A percentile compares a stretch with the other conserved stretches of the same genome.
phyloP scores from a whole-genome alignment of 1,284 basidiomycete species.

The Ustilago curta region DNA sequence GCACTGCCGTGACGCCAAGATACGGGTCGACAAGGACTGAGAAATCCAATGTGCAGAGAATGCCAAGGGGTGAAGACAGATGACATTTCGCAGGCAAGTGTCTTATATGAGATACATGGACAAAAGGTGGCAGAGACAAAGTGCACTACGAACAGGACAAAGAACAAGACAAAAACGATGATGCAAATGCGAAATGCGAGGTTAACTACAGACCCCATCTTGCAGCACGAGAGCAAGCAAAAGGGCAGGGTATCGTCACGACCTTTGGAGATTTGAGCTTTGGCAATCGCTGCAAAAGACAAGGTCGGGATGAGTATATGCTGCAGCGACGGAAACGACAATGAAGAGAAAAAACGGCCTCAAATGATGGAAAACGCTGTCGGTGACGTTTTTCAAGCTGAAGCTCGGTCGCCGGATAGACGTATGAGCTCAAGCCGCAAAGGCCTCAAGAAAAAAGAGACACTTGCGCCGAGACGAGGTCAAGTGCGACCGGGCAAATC shows the following conservation, averaged over 20 bases:
- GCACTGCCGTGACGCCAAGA: too few relatives aligned
- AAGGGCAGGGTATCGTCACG: constrained; percentile 34
- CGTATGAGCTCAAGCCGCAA: neutral
- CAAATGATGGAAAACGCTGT: neutral
- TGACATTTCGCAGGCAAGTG: constrained; percentile 2
- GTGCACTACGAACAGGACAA: neutral
- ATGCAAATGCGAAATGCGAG: constrained; percentile 14
- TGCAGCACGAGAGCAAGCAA: neutral
- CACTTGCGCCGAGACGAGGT: neutral
- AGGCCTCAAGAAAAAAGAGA: neutral
- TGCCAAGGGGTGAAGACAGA: neutral
- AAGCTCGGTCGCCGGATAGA: constrained; percentile 4
- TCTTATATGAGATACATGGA: constrained; percentile 13
- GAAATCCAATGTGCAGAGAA: too few relatives aligned
- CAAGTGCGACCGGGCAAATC: neutral
- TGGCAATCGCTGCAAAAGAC: neutral
- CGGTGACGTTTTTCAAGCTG: neutral
- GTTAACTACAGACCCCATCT: constrained; percentile 13
- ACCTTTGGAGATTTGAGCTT: neutral
- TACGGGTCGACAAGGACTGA: too few relatives aligned
- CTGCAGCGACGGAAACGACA: constrained; percentile 15
- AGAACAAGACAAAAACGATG: constrained; percentile 1
- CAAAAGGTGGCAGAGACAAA: neutral
- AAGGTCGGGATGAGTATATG: constrained; percentile 28
- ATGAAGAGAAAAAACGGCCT: neutral